Percentiles rank a stretch among this genome's conserved stretches.
Conservation (phyloP, 2,329 filamentous ascomycete genomes). For the Neopestalotiopsis sp. region DNA sequence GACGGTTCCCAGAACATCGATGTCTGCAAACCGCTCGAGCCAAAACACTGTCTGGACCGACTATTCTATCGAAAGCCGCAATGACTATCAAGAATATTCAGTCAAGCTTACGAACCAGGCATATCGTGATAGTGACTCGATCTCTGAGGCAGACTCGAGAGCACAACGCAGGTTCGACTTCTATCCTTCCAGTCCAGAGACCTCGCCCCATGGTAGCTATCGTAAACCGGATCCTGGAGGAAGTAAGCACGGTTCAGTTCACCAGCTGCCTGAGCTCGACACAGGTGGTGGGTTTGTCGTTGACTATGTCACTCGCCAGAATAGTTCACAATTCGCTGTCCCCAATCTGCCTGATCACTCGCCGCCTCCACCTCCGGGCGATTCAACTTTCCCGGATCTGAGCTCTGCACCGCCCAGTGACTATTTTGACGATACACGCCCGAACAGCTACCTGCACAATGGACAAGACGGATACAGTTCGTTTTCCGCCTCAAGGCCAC, state of each 20-base stretch:
- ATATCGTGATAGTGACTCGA: constrained; percentile 31
- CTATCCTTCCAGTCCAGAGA: constrained; percentile 36
- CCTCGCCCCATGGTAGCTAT: constrained; percentile 37
- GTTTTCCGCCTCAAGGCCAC: constrained; percentile 49
- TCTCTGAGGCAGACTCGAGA: constrained; percentile 34
- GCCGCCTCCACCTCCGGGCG: constrained; percentile 53
- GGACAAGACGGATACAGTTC: constrained; percentile 47
- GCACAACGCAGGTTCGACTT: constrained; percentile 34
- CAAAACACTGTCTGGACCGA: constrained; percentile 67
- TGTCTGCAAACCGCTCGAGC: constrained; percentile 53
- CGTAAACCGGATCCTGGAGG: constrained; percentile 31
- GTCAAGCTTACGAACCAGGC: constrained; percentile 28
- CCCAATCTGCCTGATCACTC: constrained; percentile 52
- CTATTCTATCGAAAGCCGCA: constrained; percentile 59
- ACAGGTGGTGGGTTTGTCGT: constrained; percentile 55
- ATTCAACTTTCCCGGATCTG: constrained; percentile 30
- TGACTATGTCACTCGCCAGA: constrained; percentile 47
- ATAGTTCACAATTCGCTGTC: constrained; percentile 24
- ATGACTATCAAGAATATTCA: constrained; percentile 41
- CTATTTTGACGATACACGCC: constrained; percentile 48
- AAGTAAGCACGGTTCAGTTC: constrained; percentile 23
- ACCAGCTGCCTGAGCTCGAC: constrained; percentile 56
- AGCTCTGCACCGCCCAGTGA: constrained; percentile 41
- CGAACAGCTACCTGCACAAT: constrained; percentile 44
- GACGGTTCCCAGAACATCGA: constrained; percentile 49